Conservation (phyloP, 2,329 filamentous ascomycete species). For the Nannizziopsis barbatae region DNA sequence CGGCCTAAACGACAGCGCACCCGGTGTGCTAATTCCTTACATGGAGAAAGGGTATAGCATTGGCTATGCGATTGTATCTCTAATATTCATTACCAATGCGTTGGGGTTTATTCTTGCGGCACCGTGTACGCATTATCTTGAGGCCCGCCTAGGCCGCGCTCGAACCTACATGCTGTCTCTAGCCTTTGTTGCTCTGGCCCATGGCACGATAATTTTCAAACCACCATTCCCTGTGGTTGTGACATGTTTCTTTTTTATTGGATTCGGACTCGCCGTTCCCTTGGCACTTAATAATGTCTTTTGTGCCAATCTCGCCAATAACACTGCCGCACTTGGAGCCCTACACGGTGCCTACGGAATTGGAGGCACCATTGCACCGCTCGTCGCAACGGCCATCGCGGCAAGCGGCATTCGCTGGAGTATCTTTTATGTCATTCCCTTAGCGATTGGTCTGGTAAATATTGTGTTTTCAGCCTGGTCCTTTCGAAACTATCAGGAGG, state of each 20-base stretch:
- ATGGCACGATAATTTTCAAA: slow-evolving; percentile 52
- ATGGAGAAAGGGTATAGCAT: slow-evolving; percentile 66
- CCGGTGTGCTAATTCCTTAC: slow-evolving; percentile 70
- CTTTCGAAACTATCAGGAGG: slow-evolving; percentile 59
- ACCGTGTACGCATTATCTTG: slow-evolving; percentile 54
- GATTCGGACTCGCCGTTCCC: slow-evolving; percentile 42
- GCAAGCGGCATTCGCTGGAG: slow-evolving; percentile 54
- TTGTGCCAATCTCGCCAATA: slow-evolving; percentile 42
- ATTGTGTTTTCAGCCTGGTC: slow-evolving; percentile 52
- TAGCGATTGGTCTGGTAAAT: slow-evolving; percentile 49
- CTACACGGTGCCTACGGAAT: slow-evolving; percentile 41
- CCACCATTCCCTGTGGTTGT: slow-evolving; percentile 62
- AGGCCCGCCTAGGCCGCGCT: slow-evolving; percentile 53
- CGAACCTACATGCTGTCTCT: slow-evolving; percentile 49
- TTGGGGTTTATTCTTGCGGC: slow-evolving; percentile 65
- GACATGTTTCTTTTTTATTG: slow-evolving; percentile 56
- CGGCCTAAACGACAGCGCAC: slow-evolving; percentile 63
- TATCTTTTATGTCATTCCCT: slow-evolving; percentile 58
- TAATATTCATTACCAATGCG: slow-evolving; percentile 72
- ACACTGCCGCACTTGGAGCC: slow-evolving; percentile 39
- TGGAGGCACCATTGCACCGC: slow-evolving; percentile 53
- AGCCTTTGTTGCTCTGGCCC: slow-evolving; percentile 51
- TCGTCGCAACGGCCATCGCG: slow-evolving; percentile 64
- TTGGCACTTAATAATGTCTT: slow-evolving; percentile 48
- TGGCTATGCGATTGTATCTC: slow-evolving; percentile 64